Evolutionary conservation across 768 basidiomycete genomes (phyloP), one percentile per base, ranked within the genome.

Genomic region (Russula compacta): DNA sequence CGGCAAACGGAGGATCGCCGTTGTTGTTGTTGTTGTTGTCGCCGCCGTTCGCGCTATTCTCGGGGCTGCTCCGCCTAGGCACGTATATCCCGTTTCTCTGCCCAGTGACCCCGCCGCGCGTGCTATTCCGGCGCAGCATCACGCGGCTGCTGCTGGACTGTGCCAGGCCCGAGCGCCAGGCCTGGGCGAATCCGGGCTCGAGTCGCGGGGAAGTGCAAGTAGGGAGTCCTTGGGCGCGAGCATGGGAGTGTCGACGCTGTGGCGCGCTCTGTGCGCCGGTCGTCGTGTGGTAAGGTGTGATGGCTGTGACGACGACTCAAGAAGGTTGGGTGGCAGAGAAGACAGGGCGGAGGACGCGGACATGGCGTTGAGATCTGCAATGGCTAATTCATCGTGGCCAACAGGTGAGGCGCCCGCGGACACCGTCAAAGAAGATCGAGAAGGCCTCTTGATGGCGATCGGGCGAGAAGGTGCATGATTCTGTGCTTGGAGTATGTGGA

Each of bases 261-360:
- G 83, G 59, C 84, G 74, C 4, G 85, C 75, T 12, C 84, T 81
- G 69, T 89, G 86, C 6, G 78, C 77, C 4, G 86, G 83, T 42
- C 83, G 74, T 58, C 85, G 75, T 6, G 61, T 21, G 6, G 80
- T 6, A 8, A 52, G 79, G 64, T 80, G 75, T 55, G 79, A 78
- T 4, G 78, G 74, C 14, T 79, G 63, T 1, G 76, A 70, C 58
- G 76, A 29, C 24, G 24, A 29, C 24, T 29, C 24, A 35, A 15
- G 24, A 43, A 33, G 55, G 14, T 1, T 49, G 21, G 9, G 36
- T n/a, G n/a, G n/a, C n/a, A n/a, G n/a, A n/a, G n/a, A n/a, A n/a
- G n/a, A n/a, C n/a, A n/a, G n/a, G n/a, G n/a, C n/a, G n/a, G n/a
- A n/a, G n/a, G n/a, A n/a, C n/a, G n/a, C n/a, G 10, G 19, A 46